phyloP scores from a whole-genome alignment of 2,329 filamentous ascomycete genomes.

The Microdochium nivale region DNA sequence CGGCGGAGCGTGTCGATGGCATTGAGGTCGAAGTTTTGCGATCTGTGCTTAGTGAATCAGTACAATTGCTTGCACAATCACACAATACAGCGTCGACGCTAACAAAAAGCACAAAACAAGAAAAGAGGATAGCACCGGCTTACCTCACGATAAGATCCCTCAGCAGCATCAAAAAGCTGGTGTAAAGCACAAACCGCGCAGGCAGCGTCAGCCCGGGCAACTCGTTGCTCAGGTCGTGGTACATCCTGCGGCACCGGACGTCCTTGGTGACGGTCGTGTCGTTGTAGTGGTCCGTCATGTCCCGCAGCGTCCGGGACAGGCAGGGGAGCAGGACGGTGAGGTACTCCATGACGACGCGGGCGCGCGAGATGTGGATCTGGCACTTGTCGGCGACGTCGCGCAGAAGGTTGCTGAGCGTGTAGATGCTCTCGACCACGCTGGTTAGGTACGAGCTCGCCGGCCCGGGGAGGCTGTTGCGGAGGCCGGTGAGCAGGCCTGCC shows the following conservation, averaged over 20 bases:
- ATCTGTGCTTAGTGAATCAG: conserved; percentile 18
- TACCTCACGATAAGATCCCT: conserved; percentile 44
- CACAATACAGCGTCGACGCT: neutral
- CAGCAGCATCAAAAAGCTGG: conserved; percentile 41
- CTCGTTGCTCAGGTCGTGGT: conserved; percentile 44
- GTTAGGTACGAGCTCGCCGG: conserved; percentile 36
- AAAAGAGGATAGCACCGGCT: conserved; percentile 4
- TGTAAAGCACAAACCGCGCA: conserved; percentile 46
- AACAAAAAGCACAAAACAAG: neutral
- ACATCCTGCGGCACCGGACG: conserved; percentile 50
- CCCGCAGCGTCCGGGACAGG: conserved; percentile 39
- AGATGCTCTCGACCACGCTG: conserved; percentile 38
- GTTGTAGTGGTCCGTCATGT: conserved; percentile 43
- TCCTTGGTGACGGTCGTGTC: conserved; percentile 37
- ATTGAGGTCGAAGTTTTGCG: conserved; percentile 47
- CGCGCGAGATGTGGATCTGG: conserved; percentile 38
- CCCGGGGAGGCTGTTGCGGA: conserved; percentile 36
- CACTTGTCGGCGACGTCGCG: conserved; percentile 46
- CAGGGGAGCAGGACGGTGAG: conserved; percentile 49
- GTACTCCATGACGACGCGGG: conserved; percentile 44
- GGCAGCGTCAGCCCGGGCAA: conserved; percentile 40
- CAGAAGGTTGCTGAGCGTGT: conserved; percentile 33
- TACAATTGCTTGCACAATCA: neutral
- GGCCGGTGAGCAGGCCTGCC: conserved; percentile 35
- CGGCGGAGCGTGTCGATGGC: conserved; percentile 38